These are phyloP conservation scores for Mucor piriformis DNA, from an alignment of 371 early-diverging fungal genomes.

Conservation along the genomic window DNA sequence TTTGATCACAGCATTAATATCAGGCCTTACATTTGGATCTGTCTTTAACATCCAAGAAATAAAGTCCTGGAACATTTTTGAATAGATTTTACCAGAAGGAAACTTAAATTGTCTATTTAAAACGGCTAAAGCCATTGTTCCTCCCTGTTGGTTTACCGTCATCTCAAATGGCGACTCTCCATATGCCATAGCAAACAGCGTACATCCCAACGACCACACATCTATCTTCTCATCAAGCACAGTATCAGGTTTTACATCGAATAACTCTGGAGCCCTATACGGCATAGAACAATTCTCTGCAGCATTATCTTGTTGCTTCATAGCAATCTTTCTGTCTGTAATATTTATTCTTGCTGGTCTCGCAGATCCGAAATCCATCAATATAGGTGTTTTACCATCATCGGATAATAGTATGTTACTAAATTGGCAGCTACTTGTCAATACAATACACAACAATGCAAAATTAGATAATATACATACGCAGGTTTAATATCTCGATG, in stretches of 20 bases:
- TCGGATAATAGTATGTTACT: conserved; percentile 66
- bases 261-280: conserved; percentile 81
- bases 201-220: conserved; percentile 82
- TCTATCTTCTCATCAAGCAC: conserved; percentile 73
- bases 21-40: conserved; percentile 69
- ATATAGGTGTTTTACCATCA: conserved; percentile 66
- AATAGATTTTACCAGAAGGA: conserved; percentile 53
- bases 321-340: conserved; percentile 63
- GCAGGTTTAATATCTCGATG: conserved; percentile 86
- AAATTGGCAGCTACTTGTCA: not conserved
- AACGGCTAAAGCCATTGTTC: conserved; percentile 75
- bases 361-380: conserved; percentile 84
- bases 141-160: conserved; percentile 69
- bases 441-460: not conserved
- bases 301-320: conserved; percentile 75
- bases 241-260: conserved; percentile 72
- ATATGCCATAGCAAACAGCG: conserved; percentile 76
- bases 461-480: conserved; percentile 53
- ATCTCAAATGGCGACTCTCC: conserved; percentile 78
- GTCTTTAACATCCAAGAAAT: conserved; percentile 68
- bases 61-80: conserved; percentile 61
- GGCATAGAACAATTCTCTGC: conserved; percentile 78
- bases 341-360: conserved; percentile 61
- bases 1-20: conserved; percentile 41
- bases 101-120: conserved; percentile 65